A percentile compares a stretch with the other conserved stretches of the same genome.
These are phyloP conservation scores for Cocos nucifera DNA, from an alignment of 176 grass and related monocot genomes.

Conservation along the genomic window DNA sequence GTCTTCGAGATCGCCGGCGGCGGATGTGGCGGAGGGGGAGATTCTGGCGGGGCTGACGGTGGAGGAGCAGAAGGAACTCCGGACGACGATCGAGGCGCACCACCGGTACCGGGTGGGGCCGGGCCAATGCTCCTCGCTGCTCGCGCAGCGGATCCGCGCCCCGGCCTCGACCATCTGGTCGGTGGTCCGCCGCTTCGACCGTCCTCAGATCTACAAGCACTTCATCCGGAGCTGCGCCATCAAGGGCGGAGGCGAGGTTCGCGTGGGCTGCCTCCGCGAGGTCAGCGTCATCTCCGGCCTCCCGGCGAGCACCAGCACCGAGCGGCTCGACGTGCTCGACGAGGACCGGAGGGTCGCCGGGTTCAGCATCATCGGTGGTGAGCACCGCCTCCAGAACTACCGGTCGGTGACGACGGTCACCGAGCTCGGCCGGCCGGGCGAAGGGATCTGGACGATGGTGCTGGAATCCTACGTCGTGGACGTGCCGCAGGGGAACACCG, in stretches of 20 bases:
- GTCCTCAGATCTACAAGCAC: slow-evolving; percentile 19
- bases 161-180: slow-evolving; percentile 9
- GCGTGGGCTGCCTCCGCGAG: slow-evolving; percentile 8
- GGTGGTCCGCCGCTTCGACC: slow-evolving; percentile 12
- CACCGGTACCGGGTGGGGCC: not conserved
- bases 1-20: not conserved
- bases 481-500: slow-evolving; percentile 9
- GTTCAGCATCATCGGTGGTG: slow-evolving; percentile 5
- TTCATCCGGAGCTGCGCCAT: slow-evolving; percentile 17
- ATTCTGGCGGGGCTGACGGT: not conserved
- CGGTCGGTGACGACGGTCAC: slow-evolving; percentile 7
- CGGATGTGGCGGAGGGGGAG: not conserved
- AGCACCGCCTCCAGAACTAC: slow-evolving; percentile 12
- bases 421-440: not conserved
- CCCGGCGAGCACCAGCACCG: too few species aligned
- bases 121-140: slow-evolving; percentile 12
- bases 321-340: too few species aligned
- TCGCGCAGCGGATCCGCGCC: slow-evolving; percentile 5
- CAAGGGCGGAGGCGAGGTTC: not conserved
- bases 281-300: not conserved
- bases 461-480: slow-evolving; percentile 14
- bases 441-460: not conserved
- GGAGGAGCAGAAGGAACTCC: not conserved
- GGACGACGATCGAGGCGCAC: slow-evolving; percentile 3
- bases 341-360: not conserved